Evolutionary conservation across 371 early-diverging fungal genomes (phyloP).

Genomic region (Mortierella sp.): DNA sequence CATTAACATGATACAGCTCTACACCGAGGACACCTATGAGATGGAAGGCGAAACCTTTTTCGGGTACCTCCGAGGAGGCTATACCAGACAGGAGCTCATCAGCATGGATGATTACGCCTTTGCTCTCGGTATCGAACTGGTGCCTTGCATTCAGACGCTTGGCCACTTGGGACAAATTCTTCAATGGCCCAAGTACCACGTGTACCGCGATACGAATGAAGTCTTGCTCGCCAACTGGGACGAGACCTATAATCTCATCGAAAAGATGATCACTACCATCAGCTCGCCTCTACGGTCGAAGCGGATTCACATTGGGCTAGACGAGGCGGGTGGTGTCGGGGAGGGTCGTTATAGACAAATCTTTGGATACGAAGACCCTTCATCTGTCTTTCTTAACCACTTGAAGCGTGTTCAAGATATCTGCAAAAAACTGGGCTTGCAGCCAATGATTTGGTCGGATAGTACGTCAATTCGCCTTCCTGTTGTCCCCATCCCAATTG

Average conservation of each 20-base stretch:
- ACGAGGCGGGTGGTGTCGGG: constrained; percentile 86
- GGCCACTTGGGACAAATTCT: constrained; percentile 91
- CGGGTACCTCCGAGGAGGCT: constrained; percentile 85
- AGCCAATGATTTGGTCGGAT: constrained; percentile 92
- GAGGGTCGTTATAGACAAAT: constrained; percentile 82
- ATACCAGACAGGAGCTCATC: constrained; percentile 73
- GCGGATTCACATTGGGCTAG: constrained; percentile 89
- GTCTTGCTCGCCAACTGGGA: constrained; percentile 76
- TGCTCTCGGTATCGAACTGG: constrained; percentile 87
- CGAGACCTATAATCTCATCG: constrained; percentile 83
- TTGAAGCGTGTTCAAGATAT: constrained; percentile 77
- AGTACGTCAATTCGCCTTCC: constrained; percentile 59
- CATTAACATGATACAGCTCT: constrained; percentile 85
- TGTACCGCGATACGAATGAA: constrained; percentile 83
- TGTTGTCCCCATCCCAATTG: neutral
- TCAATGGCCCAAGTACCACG: constrained; percentile 87
- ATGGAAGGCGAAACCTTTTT: constrained; percentile 85
- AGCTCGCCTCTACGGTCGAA: constrained; percentile 78
- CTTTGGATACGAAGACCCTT: constrained; percentile 80
- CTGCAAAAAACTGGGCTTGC: constrained; percentile 67
- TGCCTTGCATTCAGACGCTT: constrained; percentile 91
- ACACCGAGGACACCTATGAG: constrained; percentile 90
- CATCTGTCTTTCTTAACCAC: constrained; percentile 82
- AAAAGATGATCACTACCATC: constrained; percentile 74
- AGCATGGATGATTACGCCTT: constrained; percentile 82